Base-by-base conservation (phyloP, 768 basidiomycete genomes). In the Lentinus tigrinus region DNA sequence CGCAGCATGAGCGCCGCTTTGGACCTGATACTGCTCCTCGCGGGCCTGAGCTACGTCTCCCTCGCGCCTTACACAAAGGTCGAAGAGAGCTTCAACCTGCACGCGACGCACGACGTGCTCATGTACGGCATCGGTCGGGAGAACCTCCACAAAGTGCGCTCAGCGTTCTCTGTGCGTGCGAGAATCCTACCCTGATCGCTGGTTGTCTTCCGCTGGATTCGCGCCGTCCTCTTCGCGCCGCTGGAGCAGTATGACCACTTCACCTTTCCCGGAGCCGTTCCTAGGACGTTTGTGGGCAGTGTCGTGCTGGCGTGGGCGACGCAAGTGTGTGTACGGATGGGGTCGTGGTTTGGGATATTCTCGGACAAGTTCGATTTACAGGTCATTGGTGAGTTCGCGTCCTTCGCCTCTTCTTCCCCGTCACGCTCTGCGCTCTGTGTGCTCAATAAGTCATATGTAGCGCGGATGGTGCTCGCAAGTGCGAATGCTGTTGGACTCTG, bases 41-140 rank as follows among this genome's bases (percentile, higher is more conserved):
- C 78, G 46, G 77, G 78, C 52, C 90, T 85, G 80, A 64, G 68
- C 1, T 89, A 96, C 62, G 88, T 95, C 47, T 63, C 89, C 24
- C 75, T 92, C 3, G 83, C 91, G 2, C 96, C 97, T 0, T 93
- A 89, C 70, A 91, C 92, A 3, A 99, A 99, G 75, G 97, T 99
- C 27, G 97, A 99, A 72, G 97, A 99, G 74, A 91, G 89, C 67
- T 98, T 98, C 79, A 95, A 89, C 63, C 81, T 98, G 9, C 97
- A 98, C 69, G 95, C 93, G 0, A 81, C 80, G 0, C 93, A 97
- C 67, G 97, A 99, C 72, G 77, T 93, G 24, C 75, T 98, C 27
- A 81, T 88, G 74, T 87, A 93, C 66, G 94, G 95, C 2, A 69
- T 85, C 17, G 47, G 67, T 0, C 67, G 73, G 2, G 66, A 68